Evolutionary conservation across 2,329 filamentous ascomycete genomes (phyloP), one percentile per base, ranked within the genome.

Genomic region (Claviceps monticola): DNA sequence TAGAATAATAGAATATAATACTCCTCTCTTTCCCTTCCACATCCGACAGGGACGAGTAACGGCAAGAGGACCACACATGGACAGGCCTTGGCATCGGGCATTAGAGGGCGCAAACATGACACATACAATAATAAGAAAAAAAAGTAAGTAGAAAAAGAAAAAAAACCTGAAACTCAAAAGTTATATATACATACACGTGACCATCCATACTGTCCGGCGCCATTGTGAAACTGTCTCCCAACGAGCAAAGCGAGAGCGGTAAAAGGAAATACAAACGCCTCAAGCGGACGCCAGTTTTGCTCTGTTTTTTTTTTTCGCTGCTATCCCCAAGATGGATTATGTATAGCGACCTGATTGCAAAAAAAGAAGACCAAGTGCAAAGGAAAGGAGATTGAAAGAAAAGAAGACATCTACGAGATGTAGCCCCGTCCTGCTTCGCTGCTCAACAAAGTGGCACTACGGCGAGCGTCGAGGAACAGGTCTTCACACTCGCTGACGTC

Each of bases 401-500:
- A 5, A 48, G 34, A 34, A 42, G 2, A 43, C 2, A 45, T 23
- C 46, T 57, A 84, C 63, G 74, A 74, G 58, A 88, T 74, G 69
- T 83, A 90, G 54, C 75, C 79, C 59, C 73, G 74, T 58, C 78
- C 80, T 52, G 77, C 76, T 68, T 82, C 80, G 64, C 78, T 70
- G 56, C 68, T 71, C 60, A 89, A 77, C 59, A 90, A 76, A 55
- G 75, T 71, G 56, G 87, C 86, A 67, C 87, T 91, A 59, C 86
- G 79, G 63, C 82, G 82, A 48, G 86, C 85, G 68, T 93, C 87
- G 58, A 91, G 79, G 73, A 93, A 91, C 49, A 93, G 71, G 62
- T 88, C 85, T 66, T 90, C 84, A 65, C 86, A 90, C 70, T 93
- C 87, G 16, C 78, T 78, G 57, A 93, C 80, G 66, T 91, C 87